Evolutionary conservation across 257 asterid species (phyloP).

Genomic region (Fraxinus anomala): DNA sequence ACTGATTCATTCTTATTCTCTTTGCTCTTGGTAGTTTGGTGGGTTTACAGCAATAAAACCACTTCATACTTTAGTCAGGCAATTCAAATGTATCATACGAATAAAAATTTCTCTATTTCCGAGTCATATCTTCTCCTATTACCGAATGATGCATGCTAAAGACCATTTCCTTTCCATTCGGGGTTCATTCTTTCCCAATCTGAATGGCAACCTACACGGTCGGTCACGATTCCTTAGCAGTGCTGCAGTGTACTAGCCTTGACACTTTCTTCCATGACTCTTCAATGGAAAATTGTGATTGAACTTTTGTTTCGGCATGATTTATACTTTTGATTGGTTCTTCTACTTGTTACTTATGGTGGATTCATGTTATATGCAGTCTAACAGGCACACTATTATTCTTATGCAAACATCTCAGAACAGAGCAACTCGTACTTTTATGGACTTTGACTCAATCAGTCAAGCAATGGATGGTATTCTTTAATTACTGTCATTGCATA

Average conservation of each 20-base stretch:
- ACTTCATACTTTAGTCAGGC: background rate
- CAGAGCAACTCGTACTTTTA: constrained; percentile 90
- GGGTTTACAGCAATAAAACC: background rate
- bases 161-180: background rate
- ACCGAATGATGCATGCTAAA: background rate
- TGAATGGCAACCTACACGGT: background rate
- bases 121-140: background rate
- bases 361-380: constrained; percentile 51
- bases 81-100: background rate
- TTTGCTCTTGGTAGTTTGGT: background rate
- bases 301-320: background rate
- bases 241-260: background rate
- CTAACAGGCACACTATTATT: constrained; percentile 83
- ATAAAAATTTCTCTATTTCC: background rate
- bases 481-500: background rate
- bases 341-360: background rate
- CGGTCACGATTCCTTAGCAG: background rate
- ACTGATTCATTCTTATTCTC: background rate
- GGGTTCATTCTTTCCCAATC: background rate
- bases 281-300: background rate
- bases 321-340: background rate
- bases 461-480: constrained; percentile 91
- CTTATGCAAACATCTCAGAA: constrained; percentile 83
- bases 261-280: background rate
- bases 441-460: constrained; percentile 80